Evolutionary conservation across 1,284 basidiomycete species (phyloP).

Genomic region (Retiboletus fuscus): DNA sequence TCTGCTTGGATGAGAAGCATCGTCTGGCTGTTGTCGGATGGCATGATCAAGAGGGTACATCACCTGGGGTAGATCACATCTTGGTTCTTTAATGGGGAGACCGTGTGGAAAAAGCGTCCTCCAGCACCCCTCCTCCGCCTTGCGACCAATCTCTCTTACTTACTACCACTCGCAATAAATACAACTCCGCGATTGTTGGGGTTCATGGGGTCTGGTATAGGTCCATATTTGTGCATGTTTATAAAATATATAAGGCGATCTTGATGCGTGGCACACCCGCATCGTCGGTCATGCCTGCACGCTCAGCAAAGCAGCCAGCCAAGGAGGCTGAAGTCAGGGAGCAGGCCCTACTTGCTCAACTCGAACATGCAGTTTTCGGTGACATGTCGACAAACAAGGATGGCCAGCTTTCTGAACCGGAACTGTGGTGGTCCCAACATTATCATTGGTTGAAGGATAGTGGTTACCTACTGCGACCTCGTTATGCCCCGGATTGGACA

Average conservation of each 20-base stretch:
- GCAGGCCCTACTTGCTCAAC: constrained; percentile 8
- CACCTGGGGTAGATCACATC: neutral
- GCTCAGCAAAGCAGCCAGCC: constrained; percentile 10
- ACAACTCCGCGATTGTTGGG: constrained; percentile 13
- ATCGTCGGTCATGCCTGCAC: neutral
- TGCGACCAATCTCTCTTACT: neutral
- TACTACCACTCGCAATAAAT: neutral
- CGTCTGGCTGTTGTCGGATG: constrained; percentile 1
- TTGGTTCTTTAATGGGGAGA: constrained; percentile 1
- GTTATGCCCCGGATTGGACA: constrained; percentile 51
- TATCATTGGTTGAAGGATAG: constrained; percentile 47
- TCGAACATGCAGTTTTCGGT: constrained; percentile 4
- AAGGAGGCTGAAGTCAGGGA: constrained; percentile 13
- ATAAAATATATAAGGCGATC: neutral
- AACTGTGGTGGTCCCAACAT: constrained; percentile 47
- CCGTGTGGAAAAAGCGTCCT: constrained; percentile 15
- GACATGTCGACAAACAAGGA: constrained; percentile 7
- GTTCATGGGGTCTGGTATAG: constrained; percentile 29
- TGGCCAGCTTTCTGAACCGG: constrained; percentile 19
- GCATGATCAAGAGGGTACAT: constrained; percentile 27
- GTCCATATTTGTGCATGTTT: constrained; percentile 32
- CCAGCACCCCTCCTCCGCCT: too few relatives aligned
- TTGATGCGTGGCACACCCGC: too few relatives aligned
- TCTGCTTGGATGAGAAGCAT: constrained; percentile 23
- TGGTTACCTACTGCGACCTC: constrained; percentile 52